These are phyloP conservation scores for Geotrichum siamense DNA, from an alignment of 1,139 yeast species.

Conservation along the genomic window DNA sequence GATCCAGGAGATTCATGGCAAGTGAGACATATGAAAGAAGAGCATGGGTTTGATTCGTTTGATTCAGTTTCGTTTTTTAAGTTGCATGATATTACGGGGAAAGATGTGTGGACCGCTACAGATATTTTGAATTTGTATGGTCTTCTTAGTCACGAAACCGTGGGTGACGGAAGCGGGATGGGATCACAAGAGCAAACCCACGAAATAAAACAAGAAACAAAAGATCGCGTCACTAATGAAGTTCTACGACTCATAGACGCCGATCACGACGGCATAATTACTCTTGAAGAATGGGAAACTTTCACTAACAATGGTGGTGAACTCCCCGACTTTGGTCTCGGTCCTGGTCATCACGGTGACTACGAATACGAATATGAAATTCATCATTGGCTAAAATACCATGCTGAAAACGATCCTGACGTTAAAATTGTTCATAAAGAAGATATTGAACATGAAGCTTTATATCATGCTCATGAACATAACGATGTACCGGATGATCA, in stretches of 20 bases:
- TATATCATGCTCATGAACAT: constrained; percentile 88
- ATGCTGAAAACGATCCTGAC: constrained; percentile 74
- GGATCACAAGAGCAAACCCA: constrained; percentile 66
- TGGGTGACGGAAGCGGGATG: constrained; percentile 88
- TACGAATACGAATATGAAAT: constrained; percentile 89
- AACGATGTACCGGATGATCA: constrained; percentile 43
- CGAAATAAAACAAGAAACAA: constrained; percentile 47
- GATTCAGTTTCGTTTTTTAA: constrained; percentile 75
- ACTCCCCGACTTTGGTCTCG: constrained; percentile 88
- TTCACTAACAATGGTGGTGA: constrained; percentile 58
- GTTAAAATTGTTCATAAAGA: constrained; percentile 75
- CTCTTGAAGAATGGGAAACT: constrained; percentile 64
- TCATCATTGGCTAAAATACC: constrained; percentile 90
- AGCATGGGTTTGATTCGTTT: constrained; percentile 68
- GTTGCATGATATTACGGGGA: constrained; percentile 62
- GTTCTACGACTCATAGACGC: constrained; percentile 58
- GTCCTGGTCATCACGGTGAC: constrained; percentile 96
- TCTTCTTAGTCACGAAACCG: constrained; percentile 56
- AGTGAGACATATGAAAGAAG: constrained; percentile 73
- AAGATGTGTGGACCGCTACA: constrained; percentile 36
- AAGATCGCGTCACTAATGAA: constrained; percentile 48
- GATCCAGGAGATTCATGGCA: constrained; percentile 32
- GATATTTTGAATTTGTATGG: constrained; percentile 85
- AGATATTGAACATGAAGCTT: constrained; percentile 80
- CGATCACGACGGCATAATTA: constrained; percentile 57